Base-by-base conservation (phyloP, 1,284 basidiomycete species). In the Xerocomus nothofagi region DNA sequence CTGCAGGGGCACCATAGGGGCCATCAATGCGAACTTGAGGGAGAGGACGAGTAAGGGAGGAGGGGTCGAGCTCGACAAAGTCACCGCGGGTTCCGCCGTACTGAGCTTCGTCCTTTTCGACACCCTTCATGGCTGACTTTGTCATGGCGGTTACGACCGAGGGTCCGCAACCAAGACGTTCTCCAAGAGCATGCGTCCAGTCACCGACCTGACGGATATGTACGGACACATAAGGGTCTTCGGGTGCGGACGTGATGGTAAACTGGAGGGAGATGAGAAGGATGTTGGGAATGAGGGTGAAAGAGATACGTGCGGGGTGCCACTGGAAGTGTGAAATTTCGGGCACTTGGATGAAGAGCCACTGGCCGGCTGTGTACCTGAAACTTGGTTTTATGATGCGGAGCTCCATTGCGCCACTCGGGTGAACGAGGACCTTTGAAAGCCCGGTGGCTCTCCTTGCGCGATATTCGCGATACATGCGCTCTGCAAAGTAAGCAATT, bases 131-230 rank as follows among this genome's bases (percentile, higher is more conserved):
- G 7, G 86, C 88, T 23, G 79, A 80, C 57, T 79, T 73, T 32
- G 87, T 90, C 77, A 91, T 84, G 24, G 81, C 72, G 44, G 83
- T 81, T 24, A 90, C 87, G 34, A 89, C 80, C 21, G 79, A 75
- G 10, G 86, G 84, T 41, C 88, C 88, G 45, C 86, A 91, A 44
- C 91, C 91, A 33, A 94, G 80, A 58, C 88, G 84, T 47, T 88
- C 84, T 33, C 90, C 92, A 32, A 95, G 82, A 26, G 77, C 83
- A 45, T 77, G 78, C 4, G 91, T 94, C 74, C 83, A 95, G 68
- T 96, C 93, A 55, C 91, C 91, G 45, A 90, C 90, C 74, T 94
- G 92, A 67, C 91, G 88, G 58, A 95, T 87, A 68, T 94, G 93
- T 37, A 95, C 71, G 18, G 90, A 92, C 30, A 94, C 80, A 66